These are phyloP conservation scores for Apiospora sp. DNA, from an alignment of 2,329 filamentous ascomycete species.

Conservation along the genomic window DNA sequence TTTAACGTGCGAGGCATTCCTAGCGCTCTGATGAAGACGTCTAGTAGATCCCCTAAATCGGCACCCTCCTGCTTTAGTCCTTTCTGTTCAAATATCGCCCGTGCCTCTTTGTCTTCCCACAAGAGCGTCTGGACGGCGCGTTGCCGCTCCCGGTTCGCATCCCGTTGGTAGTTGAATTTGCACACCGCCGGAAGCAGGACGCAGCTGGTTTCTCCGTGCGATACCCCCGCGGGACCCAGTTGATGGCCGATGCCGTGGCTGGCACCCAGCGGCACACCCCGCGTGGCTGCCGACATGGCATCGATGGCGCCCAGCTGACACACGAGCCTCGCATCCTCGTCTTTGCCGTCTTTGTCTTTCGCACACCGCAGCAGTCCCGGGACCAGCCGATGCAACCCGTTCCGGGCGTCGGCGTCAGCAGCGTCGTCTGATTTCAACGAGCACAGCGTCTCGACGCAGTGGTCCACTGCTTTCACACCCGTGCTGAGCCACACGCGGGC, in stretches of 20 bases:
- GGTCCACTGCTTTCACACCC: constrained; percentile 49
- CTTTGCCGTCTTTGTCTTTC: constrained; percentile 40
- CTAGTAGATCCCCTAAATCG: constrained; percentile 60
- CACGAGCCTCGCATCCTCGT: constrained; percentile 52
- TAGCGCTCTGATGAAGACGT: constrained; percentile 57
- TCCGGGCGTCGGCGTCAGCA: constrained; percentile 33
- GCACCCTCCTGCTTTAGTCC: constrained; percentile 39
- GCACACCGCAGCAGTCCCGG: constrained; percentile 34
- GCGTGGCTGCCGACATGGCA: constrained; percentile 56
- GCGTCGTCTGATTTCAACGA: constrained; percentile 33
- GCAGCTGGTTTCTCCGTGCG: constrained; percentile 68
- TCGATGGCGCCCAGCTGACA: constrained; percentile 60
- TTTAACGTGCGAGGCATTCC: constrained; percentile 61
- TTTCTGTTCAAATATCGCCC: constrained; percentile 43
- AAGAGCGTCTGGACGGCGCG: constrained; percentile 48
- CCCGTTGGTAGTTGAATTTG: constrained; percentile 58
- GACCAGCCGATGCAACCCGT: constrained; percentile 34
- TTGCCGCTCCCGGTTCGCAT: constrained; percentile 50
- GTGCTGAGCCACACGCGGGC: constrained; percentile 63
- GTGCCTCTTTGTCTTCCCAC: constrained; percentile 44
- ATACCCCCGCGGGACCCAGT: constrained; percentile 62
- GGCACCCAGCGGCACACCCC: constrained; percentile 53
- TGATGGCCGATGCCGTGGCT: constrained; percentile 63
- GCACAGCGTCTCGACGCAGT: constrained; percentile 44
- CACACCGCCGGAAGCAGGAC: constrained; percentile 63